A percentile compares a stretch with the other conserved stretches of the same genome.
These are phyloP conservation scores for Cryptococcus jaspeensis DNA, from an alignment of 1,284 basidiomycete species.

Conservation along the genomic window DNA sequence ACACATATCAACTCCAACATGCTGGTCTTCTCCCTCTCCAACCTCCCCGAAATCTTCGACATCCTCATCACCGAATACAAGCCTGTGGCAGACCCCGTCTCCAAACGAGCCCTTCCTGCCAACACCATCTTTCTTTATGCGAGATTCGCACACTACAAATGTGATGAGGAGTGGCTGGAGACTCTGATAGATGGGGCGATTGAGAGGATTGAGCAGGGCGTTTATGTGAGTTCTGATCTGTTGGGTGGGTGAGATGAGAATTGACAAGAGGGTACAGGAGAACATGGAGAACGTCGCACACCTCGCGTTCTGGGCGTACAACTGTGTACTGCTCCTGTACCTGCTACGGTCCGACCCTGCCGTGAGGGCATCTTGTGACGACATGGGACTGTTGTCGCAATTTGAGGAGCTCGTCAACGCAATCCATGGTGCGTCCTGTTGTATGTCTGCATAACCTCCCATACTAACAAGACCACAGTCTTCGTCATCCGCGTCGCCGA, in stretches of 20 bases:
- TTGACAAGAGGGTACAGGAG: conserved; percentile 55
- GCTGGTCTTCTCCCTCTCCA: conserved; percentile 83
- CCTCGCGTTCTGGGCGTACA: conserved; percentile 93
- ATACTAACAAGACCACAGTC: conserved; percentile 60
- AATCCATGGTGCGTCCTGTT: conserved; percentile 68
- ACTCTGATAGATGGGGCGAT: conserved; percentile 86
- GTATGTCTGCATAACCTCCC: not conserved
- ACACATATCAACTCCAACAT: conserved; percentile 43
- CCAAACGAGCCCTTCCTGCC: conserved; percentile 72
- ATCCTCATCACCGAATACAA: conserved; percentile 71
- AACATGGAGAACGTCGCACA: conserved; percentile 79
- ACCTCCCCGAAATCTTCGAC: conserved; percentile 73
- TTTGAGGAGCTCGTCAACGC: conserved; percentile 81
- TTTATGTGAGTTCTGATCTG: conserved; percentile 67
- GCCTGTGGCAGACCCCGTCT: conserved; percentile 53
- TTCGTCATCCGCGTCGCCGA: conserved; percentile 94
- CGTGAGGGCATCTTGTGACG: conserved; percentile 71
- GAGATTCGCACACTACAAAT: conserved; percentile 80
- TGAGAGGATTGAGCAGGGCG: conserved; percentile 84
- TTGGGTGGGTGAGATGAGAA: not conserved
- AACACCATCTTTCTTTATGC: conserved; percentile 78
- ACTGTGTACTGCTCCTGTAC: conserved; percentile 83
- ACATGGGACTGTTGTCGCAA: conserved; percentile 63
- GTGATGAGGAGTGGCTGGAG: conserved; percentile 85
- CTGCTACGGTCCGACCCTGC: conserved; percentile 79